Percentiles rank a stretch among this genome's conserved stretches.
phyloP scores from a whole-genome alignment of 2,329 filamentous ascomycete species.

The Rugonectria rugulosa region DNA sequence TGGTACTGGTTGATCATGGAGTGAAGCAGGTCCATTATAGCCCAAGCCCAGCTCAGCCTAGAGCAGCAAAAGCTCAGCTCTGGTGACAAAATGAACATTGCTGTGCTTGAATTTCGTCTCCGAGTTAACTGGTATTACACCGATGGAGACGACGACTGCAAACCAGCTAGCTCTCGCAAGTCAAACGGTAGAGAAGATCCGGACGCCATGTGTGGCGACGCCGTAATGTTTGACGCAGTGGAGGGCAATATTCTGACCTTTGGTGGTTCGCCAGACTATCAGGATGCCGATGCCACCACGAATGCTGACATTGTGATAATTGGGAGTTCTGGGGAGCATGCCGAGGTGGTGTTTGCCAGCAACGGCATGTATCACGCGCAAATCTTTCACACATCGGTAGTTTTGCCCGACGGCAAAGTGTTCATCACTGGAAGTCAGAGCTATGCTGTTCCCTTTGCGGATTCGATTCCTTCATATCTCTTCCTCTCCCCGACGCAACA shows the following conservation, averaged over 20 bases:
- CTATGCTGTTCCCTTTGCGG: conserved; percentile 13
- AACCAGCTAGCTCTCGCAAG: conserved; percentile 35
- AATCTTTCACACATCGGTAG: conserved; percentile 54
- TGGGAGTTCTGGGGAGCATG: conserved; percentile 14
- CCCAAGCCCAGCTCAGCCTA: too few species aligned
- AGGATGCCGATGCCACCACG: conserved; percentile 49
- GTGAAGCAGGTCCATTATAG: too few species aligned
- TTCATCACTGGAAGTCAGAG: conserved; percentile 55
- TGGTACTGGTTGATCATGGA: too few species aligned
- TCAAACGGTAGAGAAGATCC: conserved; percentile 46
- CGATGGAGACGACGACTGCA: conserved; percentile 28
- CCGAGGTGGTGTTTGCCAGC: background rate
- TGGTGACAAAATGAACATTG: too few species aligned
- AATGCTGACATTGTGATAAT: conserved; percentile 61
- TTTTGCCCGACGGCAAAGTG: conserved; percentile 57
- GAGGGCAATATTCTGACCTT: conserved; percentile 63
- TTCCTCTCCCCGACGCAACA: conserved; percentile 16
- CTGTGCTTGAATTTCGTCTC: too few species aligned
- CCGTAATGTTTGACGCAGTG: conserved; percentile 66
- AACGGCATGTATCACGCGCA: conserved; percentile 36
- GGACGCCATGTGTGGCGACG: conserved; percentile 62
- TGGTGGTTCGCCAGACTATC: conserved; percentile 58
- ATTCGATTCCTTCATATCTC: conserved; percentile 13
- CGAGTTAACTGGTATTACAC: conserved; percentile 66
- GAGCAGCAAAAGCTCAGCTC: too few species aligned